These are phyloP conservation scores for Cordyceps cicadae DNA, from an alignment of 2,329 filamentous ascomycete species.

Conservation along the genomic window DNA sequence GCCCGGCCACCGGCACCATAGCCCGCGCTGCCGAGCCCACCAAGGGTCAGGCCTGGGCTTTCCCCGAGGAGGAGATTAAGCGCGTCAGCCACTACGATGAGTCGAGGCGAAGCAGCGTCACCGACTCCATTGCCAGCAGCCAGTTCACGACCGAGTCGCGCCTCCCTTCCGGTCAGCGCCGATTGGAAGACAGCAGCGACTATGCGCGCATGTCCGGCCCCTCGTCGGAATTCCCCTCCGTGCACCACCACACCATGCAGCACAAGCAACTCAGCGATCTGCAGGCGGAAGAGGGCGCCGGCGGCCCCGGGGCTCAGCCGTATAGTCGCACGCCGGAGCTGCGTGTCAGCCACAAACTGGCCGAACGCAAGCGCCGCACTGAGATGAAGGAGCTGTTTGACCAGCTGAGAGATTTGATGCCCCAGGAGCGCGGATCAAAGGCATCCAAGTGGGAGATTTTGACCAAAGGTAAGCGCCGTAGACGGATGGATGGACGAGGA, in stretches of 20 bases:
- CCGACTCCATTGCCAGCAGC: conserved; percentile 70
- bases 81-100: conserved; percentile 45
- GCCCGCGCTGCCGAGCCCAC: conserved; percentile 69
- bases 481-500: not conserved
- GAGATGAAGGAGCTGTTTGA: conserved; percentile 88
- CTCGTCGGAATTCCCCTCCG: conserved; percentile 47
- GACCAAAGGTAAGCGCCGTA: conserved; percentile 58
- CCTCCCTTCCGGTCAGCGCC: conserved; percentile 61
- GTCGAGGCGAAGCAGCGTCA: conserved; percentile 67
- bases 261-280: conserved; percentile 64
- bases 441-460: conserved; percentile 86
- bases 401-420: conserved; percentile 67
- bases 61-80: conserved; percentile 63
- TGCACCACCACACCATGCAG: conserved; percentile 69
- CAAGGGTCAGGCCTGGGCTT: conserved; percentile 77
- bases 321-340: conserved; percentile 79
- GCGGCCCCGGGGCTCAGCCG: conserved; percentile 54
- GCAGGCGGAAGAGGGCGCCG: conserved; percentile 47
- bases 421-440: conserved; percentile 73
- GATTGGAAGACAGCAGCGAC: conserved; percentile 57
- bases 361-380: conserved; percentile 72
- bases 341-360: conserved; percentile 75
- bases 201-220: conserved; percentile 39
- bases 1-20: conserved; percentile 56
- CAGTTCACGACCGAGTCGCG: conserved; percentile 69